Conservation (phyloP, 179 eudicot species). For the Spergularia azorica region DNA sequence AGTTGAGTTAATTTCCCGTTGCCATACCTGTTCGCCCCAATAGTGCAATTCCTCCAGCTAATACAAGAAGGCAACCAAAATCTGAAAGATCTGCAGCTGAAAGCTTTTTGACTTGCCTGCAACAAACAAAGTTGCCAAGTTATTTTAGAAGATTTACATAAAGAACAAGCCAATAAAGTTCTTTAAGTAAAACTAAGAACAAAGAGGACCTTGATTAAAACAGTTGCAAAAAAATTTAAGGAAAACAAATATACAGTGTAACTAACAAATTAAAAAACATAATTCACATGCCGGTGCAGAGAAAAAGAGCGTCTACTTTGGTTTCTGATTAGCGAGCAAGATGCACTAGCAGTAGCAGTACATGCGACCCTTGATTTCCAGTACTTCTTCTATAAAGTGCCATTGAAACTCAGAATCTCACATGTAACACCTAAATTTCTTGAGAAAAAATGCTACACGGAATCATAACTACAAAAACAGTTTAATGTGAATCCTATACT, state of each 20-base stretch:
- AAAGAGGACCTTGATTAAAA: neutral
- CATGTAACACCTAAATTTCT: too few species aligned
- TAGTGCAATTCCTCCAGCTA: slow-evolving; percentile 67
- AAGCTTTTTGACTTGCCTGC: slow-evolving; percentile 86
- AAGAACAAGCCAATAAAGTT: slow-evolving; percentile 4
- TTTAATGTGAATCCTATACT: too few species aligned
- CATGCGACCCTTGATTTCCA: too few species aligned
- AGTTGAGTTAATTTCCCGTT: neutral
- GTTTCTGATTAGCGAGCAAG: slow-evolving; percentile 2
- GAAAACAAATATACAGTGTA: neutral
- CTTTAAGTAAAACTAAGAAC: neutral
- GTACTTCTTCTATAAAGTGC: too few species aligned
- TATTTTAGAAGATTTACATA: slow-evolving; percentile 25
- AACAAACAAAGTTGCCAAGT: slow-evolving; percentile 18
- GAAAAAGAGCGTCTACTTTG: neutral
- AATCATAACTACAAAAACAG: too few species aligned
- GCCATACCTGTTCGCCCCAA: slow-evolving; percentile 72
- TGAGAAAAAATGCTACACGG: too few species aligned
- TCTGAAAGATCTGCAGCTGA: slow-evolving; percentile 88
- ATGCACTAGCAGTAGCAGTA: neutral
- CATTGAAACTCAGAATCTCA: too few species aligned
- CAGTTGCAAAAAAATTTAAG: neutral
- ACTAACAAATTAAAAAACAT: neutral
- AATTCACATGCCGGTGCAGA: neutral
- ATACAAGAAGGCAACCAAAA: slow-evolving; percentile 71